Evolutionary conservation across 208 protist genomes (phyloP).

Genomic region (Trypanosoma vivax): DNA sequence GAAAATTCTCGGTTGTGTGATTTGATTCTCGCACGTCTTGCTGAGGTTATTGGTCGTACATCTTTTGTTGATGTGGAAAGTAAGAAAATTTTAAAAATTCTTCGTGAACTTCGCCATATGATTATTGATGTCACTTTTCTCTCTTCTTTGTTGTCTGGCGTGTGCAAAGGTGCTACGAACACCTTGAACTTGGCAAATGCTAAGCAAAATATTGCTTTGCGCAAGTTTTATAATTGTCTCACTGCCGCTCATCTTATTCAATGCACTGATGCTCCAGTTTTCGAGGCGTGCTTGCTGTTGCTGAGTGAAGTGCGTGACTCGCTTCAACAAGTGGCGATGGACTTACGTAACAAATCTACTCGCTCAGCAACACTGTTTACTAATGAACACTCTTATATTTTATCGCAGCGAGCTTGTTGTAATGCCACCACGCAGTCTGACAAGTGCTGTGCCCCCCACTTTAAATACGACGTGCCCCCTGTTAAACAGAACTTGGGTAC

Average conservation of each 20-base stretch:
- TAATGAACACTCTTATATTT: too few relatives aligned
- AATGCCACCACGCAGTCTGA: too few relatives aligned
- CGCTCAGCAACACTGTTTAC: background rate
- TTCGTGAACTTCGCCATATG: too few relatives aligned
- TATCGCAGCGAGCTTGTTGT: too few relatives aligned
- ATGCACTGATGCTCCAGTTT: slow-evolving; percentile 1
- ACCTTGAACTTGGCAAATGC: background rate
- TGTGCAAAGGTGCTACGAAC: background rate
- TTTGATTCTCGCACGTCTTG: too few relatives aligned
- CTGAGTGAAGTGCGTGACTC: slow-evolving; percentile 3
- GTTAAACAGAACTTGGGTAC: too few relatives aligned
- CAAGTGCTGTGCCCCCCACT: too few relatives aligned
- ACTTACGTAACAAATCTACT: background rate
- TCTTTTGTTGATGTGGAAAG: too few relatives aligned
- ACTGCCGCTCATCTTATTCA: background rate
- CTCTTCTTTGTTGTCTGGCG: background rate
- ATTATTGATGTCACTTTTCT: background rate
- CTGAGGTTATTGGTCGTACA: too few relatives aligned
- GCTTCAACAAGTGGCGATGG: background rate
- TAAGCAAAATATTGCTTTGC: slow-evolving; percentile 10
- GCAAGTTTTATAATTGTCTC: slow-evolving; percentile 16
- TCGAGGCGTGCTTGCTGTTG: slow-evolving; percentile 20
- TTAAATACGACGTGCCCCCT: too few relatives aligned
- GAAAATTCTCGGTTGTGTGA: too few relatives aligned
- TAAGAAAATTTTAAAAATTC: too few relatives aligned